phyloP scores from a whole-genome alignment of 768 basidiomycete genomes.

The Solioccasus polychromus region DNA sequence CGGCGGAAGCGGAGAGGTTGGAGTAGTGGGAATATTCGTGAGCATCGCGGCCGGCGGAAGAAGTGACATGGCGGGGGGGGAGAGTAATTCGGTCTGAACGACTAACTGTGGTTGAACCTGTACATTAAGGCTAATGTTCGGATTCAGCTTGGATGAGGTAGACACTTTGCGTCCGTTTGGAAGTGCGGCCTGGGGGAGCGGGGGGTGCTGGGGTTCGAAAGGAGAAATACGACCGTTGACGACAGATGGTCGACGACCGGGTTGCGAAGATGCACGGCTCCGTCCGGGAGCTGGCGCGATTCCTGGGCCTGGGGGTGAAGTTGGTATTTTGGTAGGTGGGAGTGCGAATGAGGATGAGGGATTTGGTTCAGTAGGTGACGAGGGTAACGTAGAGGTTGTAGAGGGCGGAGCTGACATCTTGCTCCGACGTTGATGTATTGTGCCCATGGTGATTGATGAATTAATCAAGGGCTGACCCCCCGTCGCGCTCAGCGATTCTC shows the following conservation, averaged over 20 bases:
- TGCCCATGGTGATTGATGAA: slow-evolving; percentile 55
- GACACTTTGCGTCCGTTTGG: slow-evolving; percentile 58
- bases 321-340: slow-evolving; percentile 27
- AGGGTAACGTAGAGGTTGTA: slow-evolving; percentile 19
- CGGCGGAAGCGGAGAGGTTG: slow-evolving; percentile 75
- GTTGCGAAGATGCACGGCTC: slow-evolving; percentile 72
- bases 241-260: slow-evolving; percentile 65
- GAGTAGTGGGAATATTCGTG: slow-evolving; percentile 65
- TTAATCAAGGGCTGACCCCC: slow-evolving; percentile 50
- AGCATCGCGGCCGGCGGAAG: slow-evolving; percentile 47
- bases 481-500: slow-evolving; percentile 43
- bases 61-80: slow-evolving; percentile 37
- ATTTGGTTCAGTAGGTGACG: slow-evolving; percentile 39
- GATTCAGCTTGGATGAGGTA: slow-evolving; percentile 56
- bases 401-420: slow-evolving; percentile 63
- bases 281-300: slow-evolving; percentile 42
- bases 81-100: slow-evolving; percentile 50
- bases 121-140: slow-evolving; percentile 39
- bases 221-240: slow-evolving; percentile 51
- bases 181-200: slow-evolving; percentile 44
- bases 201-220: slow-evolving; percentile 48
- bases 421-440: slow-evolving; percentile 64
- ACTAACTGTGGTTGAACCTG: slow-evolving; percentile 48
- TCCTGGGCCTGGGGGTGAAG: slow-evolving; percentile 41
- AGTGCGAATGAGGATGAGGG: slow-evolving; percentile 35